Conservation (phyloP, 2,329 filamentous ascomycete species). For the Corynespora cassiicola region DNA sequence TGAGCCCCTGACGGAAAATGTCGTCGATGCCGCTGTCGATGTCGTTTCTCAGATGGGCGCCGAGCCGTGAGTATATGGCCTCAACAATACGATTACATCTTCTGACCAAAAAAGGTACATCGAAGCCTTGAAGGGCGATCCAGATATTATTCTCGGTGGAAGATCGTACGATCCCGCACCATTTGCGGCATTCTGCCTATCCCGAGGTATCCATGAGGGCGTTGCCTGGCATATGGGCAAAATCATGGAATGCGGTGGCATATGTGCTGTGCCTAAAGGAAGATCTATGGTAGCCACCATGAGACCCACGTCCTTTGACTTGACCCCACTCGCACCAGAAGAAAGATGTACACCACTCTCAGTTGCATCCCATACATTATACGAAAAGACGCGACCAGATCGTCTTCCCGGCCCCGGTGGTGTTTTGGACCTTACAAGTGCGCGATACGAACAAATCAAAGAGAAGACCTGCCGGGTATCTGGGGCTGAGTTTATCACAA, state of each 20-base stretch:
- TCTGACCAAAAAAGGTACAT: slow-evolving; percentile 26
- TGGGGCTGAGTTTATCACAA: background rate
- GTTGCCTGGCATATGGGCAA: slow-evolving; percentile 57
- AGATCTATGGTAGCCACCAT: slow-evolving; percentile 50
- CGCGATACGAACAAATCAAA: slow-evolving; percentile 2
- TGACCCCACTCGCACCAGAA: slow-evolving; percentile 47
- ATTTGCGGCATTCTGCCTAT: slow-evolving; percentile 8
- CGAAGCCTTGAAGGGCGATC: slow-evolving; percentile 45
- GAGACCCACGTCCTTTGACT: slow-evolving; percentile 53
- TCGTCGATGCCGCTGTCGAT: slow-evolving; percentile 43
- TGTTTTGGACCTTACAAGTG: background rate
- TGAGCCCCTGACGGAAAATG: slow-evolving; percentile 41
- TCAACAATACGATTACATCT: background rate
- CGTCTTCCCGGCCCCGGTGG: slow-evolving; percentile 54
- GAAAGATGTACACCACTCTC: slow-evolving; percentile 54
- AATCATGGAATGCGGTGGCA: slow-evolving; percentile 58
- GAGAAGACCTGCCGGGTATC: slow-evolving; percentile 4
- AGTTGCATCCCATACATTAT: slow-evolving; percentile 60
- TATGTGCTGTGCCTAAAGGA: slow-evolving; percentile 55
- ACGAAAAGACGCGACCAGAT: slow-evolving; percentile 61
- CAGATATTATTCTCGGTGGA: slow-evolving; percentile 55
- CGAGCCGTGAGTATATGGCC: slow-evolving; percentile 37
- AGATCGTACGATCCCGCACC: slow-evolving; percentile 10
- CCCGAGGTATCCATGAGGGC: background rate
- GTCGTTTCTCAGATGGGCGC: slow-evolving; percentile 54